These are phyloP conservation scores for Magnolia kwangsiensis DNA, from an alignment of 164 flowering plant species.

Conservation along the genomic window DNA sequence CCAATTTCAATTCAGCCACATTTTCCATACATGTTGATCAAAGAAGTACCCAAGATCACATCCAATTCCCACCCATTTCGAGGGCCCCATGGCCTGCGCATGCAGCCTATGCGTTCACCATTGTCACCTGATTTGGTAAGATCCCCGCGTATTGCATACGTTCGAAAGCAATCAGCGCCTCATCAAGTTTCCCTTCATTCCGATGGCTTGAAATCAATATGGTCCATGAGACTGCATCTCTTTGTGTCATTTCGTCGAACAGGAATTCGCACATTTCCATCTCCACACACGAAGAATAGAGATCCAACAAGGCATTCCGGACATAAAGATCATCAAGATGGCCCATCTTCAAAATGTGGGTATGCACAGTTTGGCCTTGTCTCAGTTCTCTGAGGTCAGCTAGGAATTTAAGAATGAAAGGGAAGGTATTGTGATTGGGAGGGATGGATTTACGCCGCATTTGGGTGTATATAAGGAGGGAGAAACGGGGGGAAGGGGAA, in stretches of 20 bases:
- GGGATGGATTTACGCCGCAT: conserved; percentile 33
- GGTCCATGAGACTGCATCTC: conserved; percentile 68
- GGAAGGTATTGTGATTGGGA: conserved; percentile 55
- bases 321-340: conserved; percentile 45
- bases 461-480: conserved; percentile 32
- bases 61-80: conserved; percentile 67
- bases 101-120: conserved; percentile 52
- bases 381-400: conserved; percentile 30
- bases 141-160: conserved; percentile 47
- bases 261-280: conserved; percentile 28
- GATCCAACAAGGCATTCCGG: conserved; percentile 38
- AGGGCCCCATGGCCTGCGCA: conserved; percentile 49
- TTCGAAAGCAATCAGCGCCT: conserved; percentile 49
- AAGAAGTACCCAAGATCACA: conserved; percentile 56
- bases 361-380: conserved; percentile 34
- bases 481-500: conserved; percentile 26
- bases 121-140: conserved; percentile 49
- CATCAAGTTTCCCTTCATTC: conserved; percentile 28
- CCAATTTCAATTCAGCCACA: conserved; percentile 55
- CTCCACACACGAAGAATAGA: conserved; percentile 39
- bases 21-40: conserved; percentile 62
- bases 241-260: conserved; percentile 59
- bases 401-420: conserved; percentile 48
- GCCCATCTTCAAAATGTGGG: conserved; percentile 42
- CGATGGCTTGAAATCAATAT: conserved; percentile 41